These are phyloP conservation scores for Leucaena leucocephala DNA, from an alignment of 306 rosid species.

Conservation along the genomic window DNA sequence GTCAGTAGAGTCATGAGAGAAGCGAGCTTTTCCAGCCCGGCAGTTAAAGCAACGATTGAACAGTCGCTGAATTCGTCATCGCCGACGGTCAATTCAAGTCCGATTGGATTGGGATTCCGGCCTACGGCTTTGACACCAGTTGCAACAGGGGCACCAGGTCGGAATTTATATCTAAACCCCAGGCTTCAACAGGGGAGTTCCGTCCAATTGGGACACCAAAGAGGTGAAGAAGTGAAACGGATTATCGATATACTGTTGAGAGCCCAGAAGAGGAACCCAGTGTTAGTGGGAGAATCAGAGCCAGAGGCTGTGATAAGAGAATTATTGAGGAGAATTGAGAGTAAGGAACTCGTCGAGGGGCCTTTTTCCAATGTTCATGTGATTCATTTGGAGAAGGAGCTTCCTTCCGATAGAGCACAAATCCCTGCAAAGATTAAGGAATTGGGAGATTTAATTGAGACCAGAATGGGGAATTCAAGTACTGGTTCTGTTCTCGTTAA, in stretches of 20 bases:
- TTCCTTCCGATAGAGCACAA: slow-evolving; percentile 60
- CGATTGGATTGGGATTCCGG: slow-evolving; percentile 74
- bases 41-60: slow-evolving; percentile 86
- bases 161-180: slow-evolving; percentile 81
- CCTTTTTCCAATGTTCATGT: slow-evolving; percentile 53
- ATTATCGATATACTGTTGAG: slow-evolving; percentile 66
- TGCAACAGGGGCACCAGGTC: slow-evolving; percentile 2
- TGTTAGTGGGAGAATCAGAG: slow-evolving; percentile 89
- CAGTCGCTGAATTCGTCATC: slow-evolving; percentile 64
- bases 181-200: slow-evolving; percentile 70
- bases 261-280: slow-evolving; percentile 79
- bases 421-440: slow-evolving; percentile 58
- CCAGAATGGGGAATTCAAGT: slow-evolving; percentile 45
- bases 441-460: slow-evolving; percentile 68
- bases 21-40: slow-evolving; percentile 92
- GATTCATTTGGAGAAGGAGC: slow-evolving; percentile 75
- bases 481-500: slow-evolving; percentile 56
- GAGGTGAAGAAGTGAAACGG: slow-evolving; percentile 69
- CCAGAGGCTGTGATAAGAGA: slow-evolving; percentile 81
- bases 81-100: slow-evolving; percentile 49
- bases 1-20: slow-evolving; percentile 97
- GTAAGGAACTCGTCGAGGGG: slow-evolving; percentile 65
- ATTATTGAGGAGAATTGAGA: slow-evolving; percentile 70
- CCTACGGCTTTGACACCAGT: slow-evolving; percentile 38
- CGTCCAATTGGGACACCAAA: slow-evolving; percentile 51